These are phyloP conservation scores for Oryza punctata DNA, from an alignment of 176 grass and related monocot species.

Conservation along the genomic window DNA sequence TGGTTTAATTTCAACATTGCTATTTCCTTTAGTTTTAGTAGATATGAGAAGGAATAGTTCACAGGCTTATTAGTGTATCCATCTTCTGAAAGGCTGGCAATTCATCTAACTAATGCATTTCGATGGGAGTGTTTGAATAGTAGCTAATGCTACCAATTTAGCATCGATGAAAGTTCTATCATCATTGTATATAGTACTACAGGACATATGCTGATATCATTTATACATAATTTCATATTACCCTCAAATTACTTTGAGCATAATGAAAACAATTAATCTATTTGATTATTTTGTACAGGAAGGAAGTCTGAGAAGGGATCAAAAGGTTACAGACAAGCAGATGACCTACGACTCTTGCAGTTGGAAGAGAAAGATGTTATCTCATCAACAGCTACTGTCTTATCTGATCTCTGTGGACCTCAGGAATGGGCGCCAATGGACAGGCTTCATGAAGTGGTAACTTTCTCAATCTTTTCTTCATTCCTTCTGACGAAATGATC, in stretches of 20 bases:
- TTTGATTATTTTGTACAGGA: conserved; percentile 35
- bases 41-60: neutral
- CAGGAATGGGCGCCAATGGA: conserved; percentile 71
- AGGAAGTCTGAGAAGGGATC: conserved; percentile 50
- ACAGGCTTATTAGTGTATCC: neutral
- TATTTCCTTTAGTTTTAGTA: neutral
- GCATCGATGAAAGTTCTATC: neutral
- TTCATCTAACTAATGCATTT: neutral
- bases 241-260: conserved; percentile 12
- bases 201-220: neutral
- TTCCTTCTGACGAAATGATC: conserved; percentile 4
- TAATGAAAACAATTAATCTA: neutral
- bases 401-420: conserved; percentile 67
- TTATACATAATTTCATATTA: neutral
- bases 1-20: neutral
- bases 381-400: conserved; percentile 67
- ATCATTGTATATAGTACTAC: neutral
- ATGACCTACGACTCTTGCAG: conserved; percentile 67
- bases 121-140: neutral
- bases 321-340: conserved; percentile 65
- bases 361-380: conserved; percentile 95
- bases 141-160: neutral
- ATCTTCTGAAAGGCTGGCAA: neutral
- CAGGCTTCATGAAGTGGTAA: conserved; percentile 79
- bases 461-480: neutral